A percentile compares a stretch with the other conserved stretches of the same genome.
Evolutionary conservation across 176 grass and related monocot species (phyloP).

Genomic region (Aegilops longissima): DNA sequence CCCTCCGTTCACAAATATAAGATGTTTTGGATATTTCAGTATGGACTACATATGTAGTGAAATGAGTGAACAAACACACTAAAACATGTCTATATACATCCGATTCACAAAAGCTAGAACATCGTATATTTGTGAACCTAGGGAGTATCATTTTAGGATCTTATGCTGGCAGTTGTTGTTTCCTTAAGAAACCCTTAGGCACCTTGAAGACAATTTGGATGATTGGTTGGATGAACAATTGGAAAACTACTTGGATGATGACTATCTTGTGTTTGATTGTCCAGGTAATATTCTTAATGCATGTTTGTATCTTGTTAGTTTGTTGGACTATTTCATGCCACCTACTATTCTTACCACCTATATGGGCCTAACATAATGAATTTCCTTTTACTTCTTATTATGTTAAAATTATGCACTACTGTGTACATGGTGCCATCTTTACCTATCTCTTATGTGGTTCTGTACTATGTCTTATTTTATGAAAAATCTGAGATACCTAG

Average conservation of each 20-base stretch:
- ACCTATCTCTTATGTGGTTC: conserved; percentile 2
- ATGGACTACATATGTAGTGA: too few relatives aligned
- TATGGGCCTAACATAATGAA: background rate
- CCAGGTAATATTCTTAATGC: conserved; percentile 55
- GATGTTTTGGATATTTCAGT: too few relatives aligned
- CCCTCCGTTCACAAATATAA: too few relatives aligned
- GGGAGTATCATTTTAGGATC: conserved; percentile 3
- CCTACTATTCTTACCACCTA: background rate
- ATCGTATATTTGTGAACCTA: too few relatives aligned
- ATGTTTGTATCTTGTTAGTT: background rate
- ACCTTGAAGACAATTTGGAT: conserved; percentile 92
- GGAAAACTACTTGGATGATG: conserved; percentile 88
- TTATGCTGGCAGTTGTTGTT: conserved; percentile 26
- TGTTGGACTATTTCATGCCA: background rate
- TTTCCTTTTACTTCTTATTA: background rate
- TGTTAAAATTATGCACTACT: background rate
- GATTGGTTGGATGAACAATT: conserved; percentile 94
- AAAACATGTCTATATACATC: too few relatives aligned
- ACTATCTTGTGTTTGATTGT: conserved; percentile 97
- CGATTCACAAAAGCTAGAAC: too few relatives aligned
- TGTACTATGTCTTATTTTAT: background rate
- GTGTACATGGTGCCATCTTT: conserved; percentile 6
- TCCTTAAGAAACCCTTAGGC: conserved; percentile 68
- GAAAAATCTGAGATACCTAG: background rate
- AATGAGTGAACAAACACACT: too few relatives aligned